These are phyloP conservation scores for Aegilops sharonensis DNA, from an alignment of 176 grass and related monocot genomes.

Conservation along the genomic window DNA sequence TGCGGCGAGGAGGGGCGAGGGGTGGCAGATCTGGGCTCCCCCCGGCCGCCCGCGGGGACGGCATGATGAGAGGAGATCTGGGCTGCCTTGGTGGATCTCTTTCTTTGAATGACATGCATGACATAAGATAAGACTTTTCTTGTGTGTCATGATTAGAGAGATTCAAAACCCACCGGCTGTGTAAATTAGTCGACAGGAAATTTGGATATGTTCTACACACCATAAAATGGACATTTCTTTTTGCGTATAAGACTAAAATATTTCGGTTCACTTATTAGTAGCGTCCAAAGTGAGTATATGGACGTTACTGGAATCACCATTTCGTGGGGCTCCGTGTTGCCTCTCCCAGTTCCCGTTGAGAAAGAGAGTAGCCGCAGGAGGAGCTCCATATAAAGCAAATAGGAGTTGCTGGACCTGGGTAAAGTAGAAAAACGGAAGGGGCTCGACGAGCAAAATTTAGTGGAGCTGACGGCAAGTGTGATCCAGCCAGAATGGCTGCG, in stretches of 20 bases:
- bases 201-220: background rate
- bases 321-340: background rate
- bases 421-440: background rate
- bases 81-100: too few species aligned
- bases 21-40: too few species aligned
- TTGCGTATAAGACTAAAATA: background rate
- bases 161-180: too few species aligned
- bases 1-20: too few species aligned
- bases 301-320: background rate
- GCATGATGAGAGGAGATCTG: too few species aligned
- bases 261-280: background rate
- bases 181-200: background rate
- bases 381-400: background rate
- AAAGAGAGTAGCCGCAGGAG: background rate
- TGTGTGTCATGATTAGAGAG: too few species aligned
- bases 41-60: too few species aligned
- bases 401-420: background rate
- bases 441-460: background rate
- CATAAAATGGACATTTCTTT: background rate
- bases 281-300: background rate
- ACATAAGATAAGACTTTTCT: too few species aligned
- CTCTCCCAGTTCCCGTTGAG: background rate
- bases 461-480: background rate
- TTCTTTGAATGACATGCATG: too few species aligned
- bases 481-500: background rate